Evolutionary conservation across 768 basidiomycete species (phyloP), one percentile per base, ranked within the genome.

Genomic region (Dioszegia hungarica): DNA sequence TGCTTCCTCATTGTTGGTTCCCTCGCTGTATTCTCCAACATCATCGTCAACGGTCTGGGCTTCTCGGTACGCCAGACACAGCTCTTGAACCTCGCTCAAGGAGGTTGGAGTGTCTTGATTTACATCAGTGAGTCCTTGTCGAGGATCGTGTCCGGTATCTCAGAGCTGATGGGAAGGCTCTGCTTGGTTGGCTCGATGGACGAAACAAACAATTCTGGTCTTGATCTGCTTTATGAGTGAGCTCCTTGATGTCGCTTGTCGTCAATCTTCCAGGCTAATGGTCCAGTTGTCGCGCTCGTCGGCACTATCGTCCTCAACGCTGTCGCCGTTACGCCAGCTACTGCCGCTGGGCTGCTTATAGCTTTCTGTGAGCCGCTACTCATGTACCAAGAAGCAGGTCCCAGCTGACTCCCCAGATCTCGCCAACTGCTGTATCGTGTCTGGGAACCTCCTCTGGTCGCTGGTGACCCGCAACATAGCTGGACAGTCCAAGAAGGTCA

Each of bases 401-500:
- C 37, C 6, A 12, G 25, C 36, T 51, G 24, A 45, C 19, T n/a
- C n/a, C 3, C 10, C 37, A 59, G 61, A 67, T 40, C 59, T 62
- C 34, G 63, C 66, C 19, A 63, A 68, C 40, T 68, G 56, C 34
- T 63, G 64, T 19, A 68, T 68, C 41, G 60, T 47, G 3, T 53
- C 55, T 14, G 66, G 66, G 14, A 64, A 64, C 19, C 63, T 68
- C 5, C 54, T 64, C 6, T 68, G 62, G 57, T 59, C 56, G 14
- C 52, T 67, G 17, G 62, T 67, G 5, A 67, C 66, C 8, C 62
- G 66, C 25, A 67, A 67, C 38, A 56, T 67, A 33, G 66, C 73
- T 6, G 81, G 81, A 67, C 79, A 81, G 27, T 78, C 80, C n/a
- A 82, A 83, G 63, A 81, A 82, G 66, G 80, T 79, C 22, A 71